Evolutionary conservation across 2,329 filamentous ascomycete species (phyloP), one percentile per base, ranked within the genome.

Genomic region (Paraphoma sp.): DNA sequence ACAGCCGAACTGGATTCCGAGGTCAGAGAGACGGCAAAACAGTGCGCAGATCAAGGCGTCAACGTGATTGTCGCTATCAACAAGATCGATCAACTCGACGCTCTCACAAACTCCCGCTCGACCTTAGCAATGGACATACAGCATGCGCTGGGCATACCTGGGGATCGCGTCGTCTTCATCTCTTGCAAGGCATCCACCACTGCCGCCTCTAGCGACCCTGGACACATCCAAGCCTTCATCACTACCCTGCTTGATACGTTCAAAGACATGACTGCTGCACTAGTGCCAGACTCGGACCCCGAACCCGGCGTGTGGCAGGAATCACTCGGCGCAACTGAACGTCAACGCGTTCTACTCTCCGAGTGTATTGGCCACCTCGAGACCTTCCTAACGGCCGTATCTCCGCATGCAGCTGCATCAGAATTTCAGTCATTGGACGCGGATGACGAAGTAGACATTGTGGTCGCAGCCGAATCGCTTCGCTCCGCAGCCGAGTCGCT

Each of bases 391-490:
- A 76, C 72, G 9, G 86, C 89, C 68, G 85, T 87, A 8, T 53
- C 59, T 11, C 52, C 50, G 14, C 47, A 57, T n/a, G 43, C 57
- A 45, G 47, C 46, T 11, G 50, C 45, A n/a, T 47, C 51, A 43
- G 55, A 48, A 49, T 43, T 45, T 16, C 48, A 36, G 41, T 33
- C 55, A 11, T 42, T 44, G 11, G 57, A 54, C 9, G 56, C 56
- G 2, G 63, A 68, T 12, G 73, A 68, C 2, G 88, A 91, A 33
- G 81, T 90, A 7, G 95, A 98, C 71, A 89, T 97, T 46, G 94
- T 97, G 6, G 84, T 96, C 28, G 93, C 93, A 10, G 95, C 95
- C 0, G 95, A 99, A 76, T 87, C 93, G 71, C 82, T 99, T 53
- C 88, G 95, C 43, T 67, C 67, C n/a, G 73, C 72, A 11, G 73